These are phyloP conservation scores for Ophiostoma angusticollis DNA, from an alignment of 2,329 filamentous ascomycete genomes.

Conservation along the genomic window DNA sequence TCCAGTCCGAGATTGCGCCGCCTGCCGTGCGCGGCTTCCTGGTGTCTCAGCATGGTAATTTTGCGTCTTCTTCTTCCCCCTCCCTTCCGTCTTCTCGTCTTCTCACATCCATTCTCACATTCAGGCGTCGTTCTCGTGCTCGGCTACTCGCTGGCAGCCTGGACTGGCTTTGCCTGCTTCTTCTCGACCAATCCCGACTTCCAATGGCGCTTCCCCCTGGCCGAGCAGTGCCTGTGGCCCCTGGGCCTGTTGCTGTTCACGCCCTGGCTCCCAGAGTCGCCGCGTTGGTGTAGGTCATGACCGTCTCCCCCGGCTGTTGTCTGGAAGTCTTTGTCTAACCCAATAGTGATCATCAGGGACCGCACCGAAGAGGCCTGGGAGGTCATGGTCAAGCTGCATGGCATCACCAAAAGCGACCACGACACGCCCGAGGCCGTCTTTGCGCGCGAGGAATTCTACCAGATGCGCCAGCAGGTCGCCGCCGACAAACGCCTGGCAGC, in stretches of 20 bases:
- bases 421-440: background rate
- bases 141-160: conserved; percentile 8
- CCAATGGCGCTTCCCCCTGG: conserved; percentile 31
- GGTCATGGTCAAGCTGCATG: background rate
- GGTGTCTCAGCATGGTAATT: conserved; percentile 19
- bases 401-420: background rate
- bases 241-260: conserved; percentile 19
- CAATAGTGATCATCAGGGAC: background rate
- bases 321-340: too few species aligned
- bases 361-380: conserved; percentile 4
- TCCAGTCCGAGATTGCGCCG: conserved; percentile 23
- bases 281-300: too few species aligned
- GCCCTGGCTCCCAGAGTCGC: conserved; percentile 4
- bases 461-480: background rate
- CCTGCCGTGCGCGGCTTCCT: conserved; percentile 20
- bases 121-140: background rate
- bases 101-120: too few species aligned
- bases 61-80: too few species aligned
- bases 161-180: conserved; percentile 26
- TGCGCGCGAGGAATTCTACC: conserved; percentile 2
- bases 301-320: too few species aligned
- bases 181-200: conserved; percentile 21
- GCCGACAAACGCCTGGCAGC: background rate
- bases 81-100: too few species aligned
- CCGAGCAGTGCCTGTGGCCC: conserved; percentile 28